phyloP scores from a whole-genome alignment of 2,329 filamentous ascomycete species.

The Tolypocladium tundrense region DNA sequence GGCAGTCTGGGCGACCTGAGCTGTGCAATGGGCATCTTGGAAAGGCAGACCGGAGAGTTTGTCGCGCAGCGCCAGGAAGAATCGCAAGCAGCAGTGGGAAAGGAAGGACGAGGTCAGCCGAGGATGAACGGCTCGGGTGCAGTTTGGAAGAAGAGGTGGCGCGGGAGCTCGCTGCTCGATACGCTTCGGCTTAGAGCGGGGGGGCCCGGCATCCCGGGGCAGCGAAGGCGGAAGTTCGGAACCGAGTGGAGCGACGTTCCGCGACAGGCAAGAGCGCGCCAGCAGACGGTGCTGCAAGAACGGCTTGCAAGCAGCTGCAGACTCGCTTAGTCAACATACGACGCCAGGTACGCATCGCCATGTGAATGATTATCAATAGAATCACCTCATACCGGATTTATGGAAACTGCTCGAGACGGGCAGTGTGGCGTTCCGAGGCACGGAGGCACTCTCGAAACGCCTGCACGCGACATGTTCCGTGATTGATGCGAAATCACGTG shows the following conservation, averaged over 20 bases:
- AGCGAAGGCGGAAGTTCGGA: not conserved
- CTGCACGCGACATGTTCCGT: not conserved
- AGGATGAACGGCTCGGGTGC: not conserved
- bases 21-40: slow-evolving; percentile 20
- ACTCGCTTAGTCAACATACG: not conserved
- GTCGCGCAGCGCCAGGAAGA: not conserved
- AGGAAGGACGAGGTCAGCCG: not conserved
- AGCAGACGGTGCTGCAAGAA: not conserved
- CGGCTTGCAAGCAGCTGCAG: not conserved
- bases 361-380: not conserved
- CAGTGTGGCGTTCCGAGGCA: not conserved
- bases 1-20: slow-evolving; percentile 23
- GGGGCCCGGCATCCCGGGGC: slow-evolving; percentile 4
- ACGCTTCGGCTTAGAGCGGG: slow-evolving; percentile 28
- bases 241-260: not conserved
- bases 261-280: not conserved
- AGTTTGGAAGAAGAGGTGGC: slow-evolving; percentile 1
- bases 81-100: not conserved
- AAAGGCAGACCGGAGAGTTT: not conserved
- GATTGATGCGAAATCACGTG: slow-evolving; percentile 3
- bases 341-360: not conserved
- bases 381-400: not conserved
- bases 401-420: too few relatives aligned
- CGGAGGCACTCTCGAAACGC: not conserved
- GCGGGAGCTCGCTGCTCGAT: slow-evolving; percentile 16